phyloP scores from a whole-genome alignment of 371 early-diverging fungal species.

The Blyttiomyces sp. region DNA sequence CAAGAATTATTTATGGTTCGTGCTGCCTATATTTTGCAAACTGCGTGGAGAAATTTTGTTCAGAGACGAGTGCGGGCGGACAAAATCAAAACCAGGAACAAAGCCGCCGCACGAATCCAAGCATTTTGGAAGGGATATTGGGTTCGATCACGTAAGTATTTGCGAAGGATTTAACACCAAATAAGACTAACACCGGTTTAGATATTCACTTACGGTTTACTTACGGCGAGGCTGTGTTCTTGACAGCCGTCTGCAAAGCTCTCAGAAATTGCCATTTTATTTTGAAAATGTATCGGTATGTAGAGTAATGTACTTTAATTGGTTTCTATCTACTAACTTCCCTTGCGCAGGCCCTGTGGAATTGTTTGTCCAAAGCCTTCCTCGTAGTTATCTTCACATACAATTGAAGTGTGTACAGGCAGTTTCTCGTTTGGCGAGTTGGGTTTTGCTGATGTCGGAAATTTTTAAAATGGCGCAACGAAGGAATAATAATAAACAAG shows the following conservation, averaged over 20 bases:
- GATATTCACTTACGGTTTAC: constrained; percentile 50
- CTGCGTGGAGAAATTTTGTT: constrained; percentile 36
- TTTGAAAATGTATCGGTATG: constrained; percentile 47
- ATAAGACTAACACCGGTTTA: constrained; percentile 1
- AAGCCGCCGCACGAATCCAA: constrained; percentile 51
- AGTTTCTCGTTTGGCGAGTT: too few relatives aligned
- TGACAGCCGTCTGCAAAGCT: constrained; percentile 50
- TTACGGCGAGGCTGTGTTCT: constrained; percentile 54
- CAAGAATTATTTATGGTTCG: constrained; percentile 36
- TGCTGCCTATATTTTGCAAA: constrained; percentile 47
- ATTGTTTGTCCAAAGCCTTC: constrained; percentile 52
- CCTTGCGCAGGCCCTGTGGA: constrained; percentile 40
- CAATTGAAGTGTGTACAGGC: too few relatives aligned
- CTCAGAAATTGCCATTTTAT: constrained; percentile 49
- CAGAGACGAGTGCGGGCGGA: constrained; percentile 36
- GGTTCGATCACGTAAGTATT: constrained; percentile 46
- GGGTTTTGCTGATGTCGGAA: too few relatives aligned
- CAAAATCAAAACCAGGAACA: constrained; percentile 45
- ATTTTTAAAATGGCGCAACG: too few relatives aligned
- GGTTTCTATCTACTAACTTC: neutral
- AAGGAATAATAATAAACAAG: too few relatives aligned
- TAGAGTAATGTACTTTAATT: neutral
- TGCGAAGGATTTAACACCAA: neutral
- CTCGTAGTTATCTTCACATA: too few relatives aligned
- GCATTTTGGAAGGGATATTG: constrained; percentile 55